Evolutionary conservation across 2,329 filamentous ascomycete genomes (phyloP).

Genomic region (Helotiales sp.): DNA sequence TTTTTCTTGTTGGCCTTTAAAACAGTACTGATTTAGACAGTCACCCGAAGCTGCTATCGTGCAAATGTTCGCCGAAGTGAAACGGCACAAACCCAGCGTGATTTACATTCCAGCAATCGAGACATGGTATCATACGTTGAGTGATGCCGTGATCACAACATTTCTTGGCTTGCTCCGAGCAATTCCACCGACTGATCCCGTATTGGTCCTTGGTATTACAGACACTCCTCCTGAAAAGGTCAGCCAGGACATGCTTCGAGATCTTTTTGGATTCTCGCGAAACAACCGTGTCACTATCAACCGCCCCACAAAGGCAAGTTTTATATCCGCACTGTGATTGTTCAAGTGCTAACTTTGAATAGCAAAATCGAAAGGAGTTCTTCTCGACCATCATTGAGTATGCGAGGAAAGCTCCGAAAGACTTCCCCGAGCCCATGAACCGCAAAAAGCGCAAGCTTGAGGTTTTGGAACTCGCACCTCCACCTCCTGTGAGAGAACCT

Average conservation of each 20-base stretch:
- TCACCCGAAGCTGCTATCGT: constrained; percentile 78
- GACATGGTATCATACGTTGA: constrained; percentile 70
- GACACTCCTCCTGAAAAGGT: constrained; percentile 67
- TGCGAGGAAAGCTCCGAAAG: constrained; percentile 73
- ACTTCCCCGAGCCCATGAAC: constrained; percentile 84
- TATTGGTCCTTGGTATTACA: constrained; percentile 83
- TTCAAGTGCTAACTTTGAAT: constrained; percentile 31
- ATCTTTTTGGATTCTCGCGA: constrained; percentile 83
- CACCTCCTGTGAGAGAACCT: constrained; percentile 63
- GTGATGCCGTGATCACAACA: constrained; percentile 70
- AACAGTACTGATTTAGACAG: constrained; percentile 18
- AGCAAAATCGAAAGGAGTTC: constrained; percentile 71
- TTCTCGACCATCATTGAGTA: constrained; percentile 75
- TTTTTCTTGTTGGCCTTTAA: not conserved
- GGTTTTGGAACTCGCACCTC: constrained; percentile 71
- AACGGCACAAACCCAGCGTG: constrained; percentile 91
- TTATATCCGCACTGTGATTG: not conserved
- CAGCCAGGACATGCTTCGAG: constrained; percentile 63
- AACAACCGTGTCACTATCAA: constrained; percentile 73
- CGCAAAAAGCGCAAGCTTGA: constrained; percentile 86
- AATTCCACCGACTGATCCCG: constrained; percentile 85
- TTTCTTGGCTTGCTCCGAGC: constrained; percentile 81
- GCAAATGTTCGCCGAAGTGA: constrained; percentile 86
- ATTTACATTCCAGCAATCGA: constrained; percentile 93
- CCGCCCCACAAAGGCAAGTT: constrained; percentile 62